Base-by-base conservation (phyloP, 2,329 filamentous ascomycete species). In the Microsporum ferrugineum region DNA sequence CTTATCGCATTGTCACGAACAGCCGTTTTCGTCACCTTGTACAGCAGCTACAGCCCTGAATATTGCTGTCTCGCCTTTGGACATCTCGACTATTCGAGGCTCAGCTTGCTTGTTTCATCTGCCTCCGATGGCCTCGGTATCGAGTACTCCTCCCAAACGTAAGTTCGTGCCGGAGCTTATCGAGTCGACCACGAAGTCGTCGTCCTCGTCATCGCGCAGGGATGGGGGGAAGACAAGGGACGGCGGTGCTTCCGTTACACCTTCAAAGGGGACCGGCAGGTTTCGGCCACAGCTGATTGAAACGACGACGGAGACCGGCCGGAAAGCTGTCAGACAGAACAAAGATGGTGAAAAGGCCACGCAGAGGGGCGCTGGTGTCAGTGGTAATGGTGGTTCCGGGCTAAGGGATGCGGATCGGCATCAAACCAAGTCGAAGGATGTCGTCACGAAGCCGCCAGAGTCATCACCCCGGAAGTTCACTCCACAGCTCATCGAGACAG, bases 401-500 rank as follows among this genome's bases (percentile, higher is more conserved):
- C 29, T 29, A 34, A 31, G 27, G 49, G 49, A 33, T 53, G 49
- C 49, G 12, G 49, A 53, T 53, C 49, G 29, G 49, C 49, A 53
- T n/a, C 39, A 43, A 43, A 43, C n/a, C 55, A 51, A 43, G 23
- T 27, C 49, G n/a, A 56, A 47, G 57, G 57, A 45, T 34, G 39
- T 17, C 12, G 43, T 27, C 10, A n/a, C 27, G 23, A 49, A 51
- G 53, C 29, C 36, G 45, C 47, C 45, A 31, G 57, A 47, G 34
- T 47, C 31, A 23, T 23, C 17, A 27, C 53, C 57, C 6, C 64
- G 66, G 2, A 76, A 79, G 47, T 95, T 95, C 71, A 82, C 86
- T 34, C 90, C 90, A 10, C 87, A 92, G 68, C 78, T 95, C 60
- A 86, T 95, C 64, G 89, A 92, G 73, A 91, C 88, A 2, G 87